Conservation (phyloP, 2,329 filamentous ascomycete genomes). For the Stylonectria norvegica region DNA sequence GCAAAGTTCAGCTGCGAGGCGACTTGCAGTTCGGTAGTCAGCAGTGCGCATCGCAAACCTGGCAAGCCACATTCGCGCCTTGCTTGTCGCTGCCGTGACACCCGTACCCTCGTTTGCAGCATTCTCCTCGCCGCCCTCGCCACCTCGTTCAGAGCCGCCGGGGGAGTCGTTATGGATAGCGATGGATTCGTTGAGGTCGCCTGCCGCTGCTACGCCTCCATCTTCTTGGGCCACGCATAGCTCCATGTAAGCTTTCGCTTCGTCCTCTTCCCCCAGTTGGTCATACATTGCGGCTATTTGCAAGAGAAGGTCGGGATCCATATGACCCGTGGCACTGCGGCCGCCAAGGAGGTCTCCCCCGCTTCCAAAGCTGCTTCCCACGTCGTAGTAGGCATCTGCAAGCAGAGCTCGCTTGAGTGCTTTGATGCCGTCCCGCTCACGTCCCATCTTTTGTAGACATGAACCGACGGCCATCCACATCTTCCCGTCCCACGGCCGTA, state of each 20-base stretch:
- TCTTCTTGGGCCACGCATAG: conserved; percentile 90
- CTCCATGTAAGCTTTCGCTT: conserved; percentile 93
- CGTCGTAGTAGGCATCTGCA: conserved; percentile 81
- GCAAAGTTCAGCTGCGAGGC: conserved; percentile 84
- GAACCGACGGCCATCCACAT: conserved; percentile 98
- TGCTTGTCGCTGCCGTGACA: conserved; percentile 87
- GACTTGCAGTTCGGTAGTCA: conserved; percentile 73
- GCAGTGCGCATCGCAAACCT: conserved; percentile 71
- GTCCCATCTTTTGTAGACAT: conserved; percentile 85
- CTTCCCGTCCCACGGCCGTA: conserved; percentile 94
- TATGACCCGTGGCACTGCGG: conserved; percentile 52
- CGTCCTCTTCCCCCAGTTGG: conserved; percentile 68
- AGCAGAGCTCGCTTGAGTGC: conserved; percentile 89
- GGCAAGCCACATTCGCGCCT: conserved; percentile 91
- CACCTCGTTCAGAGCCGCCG: conserved; percentile 36
- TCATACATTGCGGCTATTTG: conserved; percentile 92
- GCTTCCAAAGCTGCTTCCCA: conserved; percentile 53
- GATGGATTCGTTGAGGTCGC: conserved; percentile 46
- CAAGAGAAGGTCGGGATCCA: conserved; percentile 87
- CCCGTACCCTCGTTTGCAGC: conserved; percentile 61
- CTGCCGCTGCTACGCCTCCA: conserved; percentile 51
- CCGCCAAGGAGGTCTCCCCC: conserved; percentile 45
- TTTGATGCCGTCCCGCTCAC: conserved; percentile 87
- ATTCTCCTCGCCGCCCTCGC: conserved; percentile 31
- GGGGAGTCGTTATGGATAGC: conserved; percentile 56